phyloP scores from a whole-genome alignment of 805 yeast species.

The Monosporozyma aquatica region DNA sequence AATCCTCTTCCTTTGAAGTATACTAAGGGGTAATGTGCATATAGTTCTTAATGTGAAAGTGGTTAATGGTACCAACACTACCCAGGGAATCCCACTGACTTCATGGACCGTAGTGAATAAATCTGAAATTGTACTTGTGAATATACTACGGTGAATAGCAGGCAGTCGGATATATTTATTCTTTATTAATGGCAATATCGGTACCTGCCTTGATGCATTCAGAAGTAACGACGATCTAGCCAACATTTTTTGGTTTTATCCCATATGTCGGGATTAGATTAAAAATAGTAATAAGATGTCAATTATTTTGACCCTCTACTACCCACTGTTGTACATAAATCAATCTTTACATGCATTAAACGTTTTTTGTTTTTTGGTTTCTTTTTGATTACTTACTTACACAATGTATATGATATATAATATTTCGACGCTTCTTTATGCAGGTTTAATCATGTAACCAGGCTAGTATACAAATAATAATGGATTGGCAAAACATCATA shows the following conservation, averaged over 20 bases:
- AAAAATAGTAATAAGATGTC: too few species aligned
- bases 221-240: too few species aligned
- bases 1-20: conserved; percentile 58
- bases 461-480: too few species aligned
- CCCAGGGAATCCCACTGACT: conserved; percentile 69
- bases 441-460: too few species aligned
- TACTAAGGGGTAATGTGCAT: conserved; percentile 71
- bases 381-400: neutral
- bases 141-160: neutral
- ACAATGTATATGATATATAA: too few species aligned
- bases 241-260: too few species aligned
- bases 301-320: too few species aligned
- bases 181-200: neutral
- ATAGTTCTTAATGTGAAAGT: conserved; percentile 57
- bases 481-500: neutral
- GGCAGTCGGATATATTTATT: neutral
- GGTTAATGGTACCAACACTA: conserved; percentile 63
- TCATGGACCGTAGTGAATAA: conserved; percentile 35
- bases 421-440: too few species aligned
- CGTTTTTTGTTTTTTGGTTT: too few species aligned
- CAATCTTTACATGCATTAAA: neutral
- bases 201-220: too few species aligned
- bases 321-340: too few species aligned
- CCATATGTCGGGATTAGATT: too few species aligned
- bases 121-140: conserved; percentile 11